A percentile compares a stretch with the other conserved stretches of the same genome.
Evolutionary conservation across 257 asterid genomes (phyloP).

Genomic region (Solanum habrochaites): DNA sequence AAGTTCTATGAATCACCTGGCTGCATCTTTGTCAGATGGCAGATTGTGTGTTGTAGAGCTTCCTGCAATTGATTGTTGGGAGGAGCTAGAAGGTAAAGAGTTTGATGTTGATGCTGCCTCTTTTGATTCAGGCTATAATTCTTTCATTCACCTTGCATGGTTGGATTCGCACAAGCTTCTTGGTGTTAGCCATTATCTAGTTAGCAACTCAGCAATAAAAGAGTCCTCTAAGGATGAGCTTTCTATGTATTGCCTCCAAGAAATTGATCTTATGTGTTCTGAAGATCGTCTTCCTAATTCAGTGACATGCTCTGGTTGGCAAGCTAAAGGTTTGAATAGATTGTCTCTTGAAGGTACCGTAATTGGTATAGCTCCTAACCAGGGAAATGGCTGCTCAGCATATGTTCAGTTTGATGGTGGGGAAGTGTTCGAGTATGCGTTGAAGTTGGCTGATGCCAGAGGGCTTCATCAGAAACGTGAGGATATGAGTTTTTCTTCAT

Average conservation of each 20-base stretch:
- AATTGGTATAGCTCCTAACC: slow-evolving; percentile 42
- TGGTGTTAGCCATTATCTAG: slow-evolving; percentile 20
- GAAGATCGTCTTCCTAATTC: slow-evolving; percentile 62
- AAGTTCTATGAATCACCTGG: slow-evolving; percentile 45
- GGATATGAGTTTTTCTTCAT: slow-evolving; percentile 48
- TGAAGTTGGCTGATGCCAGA: slow-evolving; percentile 35
- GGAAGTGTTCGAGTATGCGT: slow-evolving; percentile 47
- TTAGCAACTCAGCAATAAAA: slow-evolving; percentile 5
- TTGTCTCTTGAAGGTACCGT: slow-evolving; percentile 45
- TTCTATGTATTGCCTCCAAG: slow-evolving; percentile 50
- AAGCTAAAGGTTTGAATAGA: slow-evolving; percentile 32
- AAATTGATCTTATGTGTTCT: slow-evolving; percentile 52
- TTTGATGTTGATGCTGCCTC: slow-evolving; percentile 47
- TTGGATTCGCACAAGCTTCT: slow-evolving; percentile 65
- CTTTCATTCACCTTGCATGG: slow-evolving; percentile 60
- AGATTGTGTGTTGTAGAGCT: slow-evolving; percentile 72
- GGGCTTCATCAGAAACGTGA: slow-evolving; percentile 45
- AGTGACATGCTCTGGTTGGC: slow-evolving; percentile 81
- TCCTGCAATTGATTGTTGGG: slow-evolving; percentile 77
- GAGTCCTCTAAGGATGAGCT: slow-evolving; percentile 18
- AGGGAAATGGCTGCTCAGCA: slow-evolving; percentile 37
- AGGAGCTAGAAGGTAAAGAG: slow-evolving; percentile 69
- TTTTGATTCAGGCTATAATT: slow-evolving; percentile 22
- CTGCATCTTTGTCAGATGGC: slow-evolving; percentile 77
- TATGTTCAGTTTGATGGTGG: slow-evolving; percentile 82